These are phyloP conservation scores for Ophiostoma populinum DNA, from an alignment of 2,329 filamentous ascomycete genomes.

Conservation along the genomic window DNA sequence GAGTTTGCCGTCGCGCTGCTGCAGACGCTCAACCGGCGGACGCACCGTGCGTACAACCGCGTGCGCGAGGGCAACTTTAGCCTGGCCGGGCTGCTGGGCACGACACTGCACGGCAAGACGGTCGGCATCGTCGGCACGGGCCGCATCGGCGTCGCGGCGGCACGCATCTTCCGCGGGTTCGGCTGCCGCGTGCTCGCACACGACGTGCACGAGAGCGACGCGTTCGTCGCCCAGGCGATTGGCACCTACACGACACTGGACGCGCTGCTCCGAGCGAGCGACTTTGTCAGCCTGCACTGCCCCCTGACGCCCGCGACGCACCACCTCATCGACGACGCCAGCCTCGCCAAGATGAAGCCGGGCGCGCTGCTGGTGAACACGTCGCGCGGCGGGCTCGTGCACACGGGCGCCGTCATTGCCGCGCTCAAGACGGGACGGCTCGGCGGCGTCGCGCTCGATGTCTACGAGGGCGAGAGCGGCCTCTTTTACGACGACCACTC, in stretches of 20 bases:
- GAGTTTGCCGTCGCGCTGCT: slow-evolving; percentile 52
- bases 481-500: slow-evolving; percentile 52
- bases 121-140: slow-evolving; percentile 50
- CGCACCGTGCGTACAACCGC: slow-evolving; percentile 49
- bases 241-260: slow-evolving; percentile 37
- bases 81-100: slow-evolving; percentile 44
- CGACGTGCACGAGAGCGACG: slow-evolving; percentile 35
- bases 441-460: slow-evolving; percentile 47
- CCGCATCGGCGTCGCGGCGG: slow-evolving; percentile 44
- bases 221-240: slow-evolving; percentile 24
- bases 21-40: slow-evolving; percentile 50
- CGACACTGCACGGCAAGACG: slow-evolving; percentile 44
- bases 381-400: slow-evolving; percentile 46
- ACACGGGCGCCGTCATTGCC: slow-evolving; percentile 40
- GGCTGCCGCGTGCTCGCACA: slow-evolving; percentile 44
- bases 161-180: slow-evolving; percentile 45
- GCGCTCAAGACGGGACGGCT: slow-evolving; percentile 43
- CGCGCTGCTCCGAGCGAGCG: slow-evolving; percentile 33
- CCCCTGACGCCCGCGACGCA: slow-evolving; percentile 42
- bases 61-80: slow-evolving; percentile 53
- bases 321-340: slow-evolving; percentile 39
- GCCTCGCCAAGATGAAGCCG: slow-evolving; percentile 37
- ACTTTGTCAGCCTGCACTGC: slow-evolving; percentile 50
- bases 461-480: slow-evolving; percentile 47
- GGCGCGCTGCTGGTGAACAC: slow-evolving; percentile 50